Conservation (phyloP, 1,139 yeast genomes). For the Taphrina wiesneri region DNA sequence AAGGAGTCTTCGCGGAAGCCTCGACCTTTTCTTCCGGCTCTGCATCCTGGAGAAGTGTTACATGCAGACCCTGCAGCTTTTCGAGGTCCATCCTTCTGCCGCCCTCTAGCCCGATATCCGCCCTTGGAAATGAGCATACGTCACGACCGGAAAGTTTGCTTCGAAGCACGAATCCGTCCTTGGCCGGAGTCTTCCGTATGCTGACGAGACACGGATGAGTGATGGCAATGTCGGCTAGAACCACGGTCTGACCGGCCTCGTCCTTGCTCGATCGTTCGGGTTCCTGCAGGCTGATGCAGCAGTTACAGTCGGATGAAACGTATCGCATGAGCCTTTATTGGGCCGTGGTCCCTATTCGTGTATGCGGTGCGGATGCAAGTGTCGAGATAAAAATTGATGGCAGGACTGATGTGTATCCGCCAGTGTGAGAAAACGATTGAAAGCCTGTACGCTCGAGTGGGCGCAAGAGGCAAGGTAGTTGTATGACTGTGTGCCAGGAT, state of each 20-base stretch:
- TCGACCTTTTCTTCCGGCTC: background rate
- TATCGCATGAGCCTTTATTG: background rate
- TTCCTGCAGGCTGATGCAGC: background rate
- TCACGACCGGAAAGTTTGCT: conserved; percentile 5
- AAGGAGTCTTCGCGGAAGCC: background rate
- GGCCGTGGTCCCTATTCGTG: too few species aligned
- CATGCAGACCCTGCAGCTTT: background rate
- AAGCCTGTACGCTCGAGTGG: background rate
- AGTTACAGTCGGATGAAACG: conserved; percentile 22
- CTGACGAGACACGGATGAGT: conserved; percentile 18
- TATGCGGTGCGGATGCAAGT: background rate
- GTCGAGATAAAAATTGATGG: background rate
- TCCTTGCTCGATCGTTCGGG: background rate
- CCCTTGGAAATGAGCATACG: conserved; percentile 6
- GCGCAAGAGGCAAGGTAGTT: background rate
- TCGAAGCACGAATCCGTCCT: background rate
- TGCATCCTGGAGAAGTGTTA: background rate
- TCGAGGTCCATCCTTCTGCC: background rate
- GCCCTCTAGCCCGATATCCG: background rate
- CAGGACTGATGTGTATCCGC: background rate
- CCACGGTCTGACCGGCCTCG: background rate
- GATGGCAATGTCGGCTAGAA: conserved; percentile 8
- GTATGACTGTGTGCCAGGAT: background rate
- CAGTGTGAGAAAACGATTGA: background rate
- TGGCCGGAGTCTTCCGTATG: background rate